phyloP scores from a whole-genome alignment of 2,329 filamentous ascomycete genomes.

The Lasiodiplodia hormozganensis region DNA sequence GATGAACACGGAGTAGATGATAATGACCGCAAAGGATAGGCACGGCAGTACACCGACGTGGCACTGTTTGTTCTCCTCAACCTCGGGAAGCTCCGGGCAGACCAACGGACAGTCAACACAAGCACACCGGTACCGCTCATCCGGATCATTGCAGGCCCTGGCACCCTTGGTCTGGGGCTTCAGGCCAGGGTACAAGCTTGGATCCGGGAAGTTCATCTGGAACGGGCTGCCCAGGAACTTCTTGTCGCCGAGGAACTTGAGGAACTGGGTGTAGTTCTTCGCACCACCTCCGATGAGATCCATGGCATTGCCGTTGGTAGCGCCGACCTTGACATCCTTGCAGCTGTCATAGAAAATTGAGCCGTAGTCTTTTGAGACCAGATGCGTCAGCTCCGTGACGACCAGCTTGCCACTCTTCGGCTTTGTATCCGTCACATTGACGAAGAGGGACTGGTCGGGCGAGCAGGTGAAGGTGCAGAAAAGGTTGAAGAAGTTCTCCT shows the following conservation, averaged over 20 bases:
- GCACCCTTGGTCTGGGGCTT: slow-evolving; percentile 71
- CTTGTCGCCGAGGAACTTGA: slow-evolving; percentile 93
- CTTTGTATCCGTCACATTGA: slow-evolving; percentile 84
- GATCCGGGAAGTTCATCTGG: slow-evolving; percentile 90
- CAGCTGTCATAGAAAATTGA: slow-evolving; percentile 94
- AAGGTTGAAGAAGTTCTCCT: slow-evolving; percentile 97
- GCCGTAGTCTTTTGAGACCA: slow-evolving; percentile 84
- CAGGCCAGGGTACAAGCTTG: slow-evolving; percentile 71
- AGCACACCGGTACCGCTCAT: slow-evolving; percentile 85
- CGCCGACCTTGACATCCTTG: slow-evolving; percentile 98
- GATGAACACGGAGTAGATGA: slow-evolving; percentile 81
- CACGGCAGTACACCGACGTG: slow-evolving; percentile 89
- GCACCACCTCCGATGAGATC: slow-evolving; percentile 95
- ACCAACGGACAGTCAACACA: slow-evolving; percentile 91
- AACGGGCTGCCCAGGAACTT: slow-evolving; percentile 92
- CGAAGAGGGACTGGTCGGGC: slow-evolving; percentile 91
- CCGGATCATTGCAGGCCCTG: slow-evolving; percentile 88
- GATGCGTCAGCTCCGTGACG: slow-evolving; percentile 90
- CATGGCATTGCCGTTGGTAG: slow-evolving; percentile 92
- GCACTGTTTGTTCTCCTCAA: slow-evolving; percentile 75
- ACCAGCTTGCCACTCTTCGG: slow-evolving; percentile 66
- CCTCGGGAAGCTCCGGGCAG: slow-evolving; percentile 80
- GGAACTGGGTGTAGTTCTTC: slow-evolving; percentile 83
- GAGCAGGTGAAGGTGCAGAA: slow-evolving; percentile 99
- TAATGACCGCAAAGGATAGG: slow-evolving; percentile 88